Percentiles rank a stretch among this genome's conserved stretches.
phyloP scores from a whole-genome alignment of 441 rosid genomes.

The Euphorbia celastroides region DNA sequence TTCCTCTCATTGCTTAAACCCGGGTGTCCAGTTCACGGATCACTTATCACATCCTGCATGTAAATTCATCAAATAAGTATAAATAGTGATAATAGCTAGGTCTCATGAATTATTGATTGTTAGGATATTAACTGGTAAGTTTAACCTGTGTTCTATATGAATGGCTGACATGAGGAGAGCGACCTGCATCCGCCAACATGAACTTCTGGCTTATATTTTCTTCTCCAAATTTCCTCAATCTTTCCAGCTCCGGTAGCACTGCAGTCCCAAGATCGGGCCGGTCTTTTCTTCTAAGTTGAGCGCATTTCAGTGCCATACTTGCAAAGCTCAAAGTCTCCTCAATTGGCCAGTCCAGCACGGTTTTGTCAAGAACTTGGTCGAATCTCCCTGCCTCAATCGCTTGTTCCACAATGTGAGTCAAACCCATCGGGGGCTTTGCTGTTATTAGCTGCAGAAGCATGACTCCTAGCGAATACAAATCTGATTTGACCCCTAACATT shows the following conservation, averaged over 20 bases:
- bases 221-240: slow-evolving; percentile 20
- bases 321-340: slow-evolving; percentile 31
- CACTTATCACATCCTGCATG: slow-evolving; percentile 51
- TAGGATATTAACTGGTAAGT: neutral
- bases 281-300: slow-evolving; percentile 34
- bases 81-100: neutral
- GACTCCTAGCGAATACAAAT: slow-evolving; percentile 41
- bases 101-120: neutral
- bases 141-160: slow-evolving; percentile 32
- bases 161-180: slow-evolving; percentile 18
- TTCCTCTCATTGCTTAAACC: slow-evolving; percentile 21
- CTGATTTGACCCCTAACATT: slow-evolving; percentile 48
- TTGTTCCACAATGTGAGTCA: slow-evolving; percentile 30
- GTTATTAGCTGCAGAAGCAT: slow-evolving; percentile 42
- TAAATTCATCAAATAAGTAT: neutral
- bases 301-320: slow-evolving; percentile 32
- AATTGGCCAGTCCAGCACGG: too few relatives aligned
- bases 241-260: slow-evolving; percentile 21
- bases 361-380: slow-evolving; percentile 30
- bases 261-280: slow-evolving; percentile 30
- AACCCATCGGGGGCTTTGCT: slow-evolving; percentile 45
- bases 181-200: neutral
- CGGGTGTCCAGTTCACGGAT: slow-evolving; percentile 23
- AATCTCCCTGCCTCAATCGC: slow-evolving; percentile 32
- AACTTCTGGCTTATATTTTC: slow-evolving; percentile 6